These are phyloP conservation scores for Melanopsichium pennsylvanicum DNA, from an alignment of 1,284 basidiomycete species.

Conservation along the genomic window DNA sequence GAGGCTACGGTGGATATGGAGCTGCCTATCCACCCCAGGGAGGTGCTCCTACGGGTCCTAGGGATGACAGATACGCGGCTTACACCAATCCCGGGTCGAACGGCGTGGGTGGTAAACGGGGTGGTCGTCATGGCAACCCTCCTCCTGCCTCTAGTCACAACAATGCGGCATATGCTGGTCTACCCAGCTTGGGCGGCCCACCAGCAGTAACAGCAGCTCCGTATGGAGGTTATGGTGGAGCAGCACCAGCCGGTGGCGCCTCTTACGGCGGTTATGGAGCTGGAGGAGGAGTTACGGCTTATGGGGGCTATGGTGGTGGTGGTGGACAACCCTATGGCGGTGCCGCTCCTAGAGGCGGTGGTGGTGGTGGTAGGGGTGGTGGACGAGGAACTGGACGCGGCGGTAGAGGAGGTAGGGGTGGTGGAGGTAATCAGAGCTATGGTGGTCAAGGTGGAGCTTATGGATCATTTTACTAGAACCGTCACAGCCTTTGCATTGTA, in stretches of 20 bases:
- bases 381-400: constrained; percentile 8
- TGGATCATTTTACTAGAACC: constrained; percentile 35
- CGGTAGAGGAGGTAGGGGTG: constrained; percentile 2
- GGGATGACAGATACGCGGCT: constrained; percentile 29
- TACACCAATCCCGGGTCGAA: constrained; percentile 17
- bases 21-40: neutral
- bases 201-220: constrained; percentile 7
- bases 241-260: no score
- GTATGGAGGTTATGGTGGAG: neutral
- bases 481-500: no score
- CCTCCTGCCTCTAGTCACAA: no score
- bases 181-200: constrained; percentile 25
- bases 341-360: constrained; percentile 13
- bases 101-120: constrained; percentile 5
- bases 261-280: constrained; percentile 41
- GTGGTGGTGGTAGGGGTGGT: constrained; percentile 7
- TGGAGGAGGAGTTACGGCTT: constrained; percentile 21
- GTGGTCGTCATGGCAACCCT: constrained; percentile 15
- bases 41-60: constrained; percentile 8
- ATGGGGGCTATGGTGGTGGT: constrained; percentile 6
- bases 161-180: constrained; percentile 22
- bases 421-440: constrained; percentile 4
- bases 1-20: constrained; percentile 10
- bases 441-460: constrained; percentile 33
- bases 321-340: no score